These are phyloP conservation scores for Aspergillus viridinutans DNA, from an alignment of 2,329 filamentous ascomycete genomes.

Conservation along the genomic window DNA sequence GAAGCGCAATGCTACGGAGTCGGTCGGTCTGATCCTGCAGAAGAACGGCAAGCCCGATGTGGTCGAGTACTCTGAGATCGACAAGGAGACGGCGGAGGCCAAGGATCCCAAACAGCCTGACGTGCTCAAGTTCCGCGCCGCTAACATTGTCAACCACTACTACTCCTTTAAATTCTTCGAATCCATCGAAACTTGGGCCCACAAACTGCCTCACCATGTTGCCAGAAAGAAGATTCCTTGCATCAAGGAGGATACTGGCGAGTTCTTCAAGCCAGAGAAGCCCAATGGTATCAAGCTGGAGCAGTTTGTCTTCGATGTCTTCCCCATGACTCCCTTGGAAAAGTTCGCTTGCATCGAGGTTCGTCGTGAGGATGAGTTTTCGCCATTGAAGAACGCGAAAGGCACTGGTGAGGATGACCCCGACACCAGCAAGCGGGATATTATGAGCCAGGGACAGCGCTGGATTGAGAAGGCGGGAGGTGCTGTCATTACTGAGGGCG, in stretches of 20 bases:
- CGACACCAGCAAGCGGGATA: conserved; percentile 85
- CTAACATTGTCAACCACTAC: conserved; percentile 99
- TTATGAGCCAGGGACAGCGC: conserved; percentile 81
- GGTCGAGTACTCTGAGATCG: conserved; percentile 98
- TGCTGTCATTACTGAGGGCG: conserved; percentile 61
- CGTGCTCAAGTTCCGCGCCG: conserved; percentile 90
- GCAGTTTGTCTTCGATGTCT: conserved; percentile 98
- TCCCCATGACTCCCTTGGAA: conserved; percentile 77
- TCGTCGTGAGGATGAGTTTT: conserved; percentile 95
- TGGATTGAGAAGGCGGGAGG: conserved; percentile 81
- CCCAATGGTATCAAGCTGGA: conserved; percentile 98
- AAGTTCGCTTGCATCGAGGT: conserved; percentile 97
- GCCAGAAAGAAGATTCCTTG: conserved; percentile 97
- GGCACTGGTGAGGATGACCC: conserved; percentile 89
- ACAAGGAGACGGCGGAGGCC: conserved; percentile 81
- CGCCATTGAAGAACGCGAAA: conserved; percentile 84
- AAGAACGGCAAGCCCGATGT: conserved; percentile 97
- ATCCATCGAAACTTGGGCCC: conserved; percentile 78
- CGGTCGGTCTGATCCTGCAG: conserved; percentile 86
- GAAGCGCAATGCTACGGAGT: conserved; percentile 94
- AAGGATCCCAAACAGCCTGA: conserved; percentile 74
- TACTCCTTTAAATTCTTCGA: conserved; percentile 93
- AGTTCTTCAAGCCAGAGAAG: conserved; percentile 83
- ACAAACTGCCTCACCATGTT: conserved; percentile 89
- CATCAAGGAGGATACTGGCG: conserved; percentile 70